phyloP scores from a whole-genome alignment of 768 basidiomycete species.

The Tylopilus rubrobrunneus region DNA sequence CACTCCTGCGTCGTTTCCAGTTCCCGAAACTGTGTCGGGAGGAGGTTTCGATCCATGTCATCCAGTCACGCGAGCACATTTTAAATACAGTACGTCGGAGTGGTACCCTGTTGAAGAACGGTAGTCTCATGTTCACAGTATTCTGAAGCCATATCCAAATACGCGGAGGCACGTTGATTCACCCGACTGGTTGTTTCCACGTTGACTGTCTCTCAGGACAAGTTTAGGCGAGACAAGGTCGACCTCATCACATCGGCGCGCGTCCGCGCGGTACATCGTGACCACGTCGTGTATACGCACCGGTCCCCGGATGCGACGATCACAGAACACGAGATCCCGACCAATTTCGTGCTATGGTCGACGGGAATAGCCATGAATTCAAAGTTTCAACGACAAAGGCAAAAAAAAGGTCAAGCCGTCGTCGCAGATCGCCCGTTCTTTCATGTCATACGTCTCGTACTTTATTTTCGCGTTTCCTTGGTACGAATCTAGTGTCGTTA shows the following conservation, averaged over 20 bases:
- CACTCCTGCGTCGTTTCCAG: too few species aligned
- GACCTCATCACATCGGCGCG: slow-evolving; percentile 85
- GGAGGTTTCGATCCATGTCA: slow-evolving; percentile 86
- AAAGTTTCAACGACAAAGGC: not conserved
- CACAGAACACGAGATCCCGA: slow-evolving; percentile 59
- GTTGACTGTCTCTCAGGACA: slow-evolving; percentile 40
- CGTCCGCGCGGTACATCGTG: slow-evolving; percentile 65
- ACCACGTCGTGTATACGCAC: slow-evolving; percentile 72
- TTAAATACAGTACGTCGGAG: slow-evolving; percentile 75
- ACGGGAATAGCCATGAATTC: slow-evolving; percentile 98
- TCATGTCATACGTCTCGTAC: not conserved
- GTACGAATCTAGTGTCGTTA: not conserved
- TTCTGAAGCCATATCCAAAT: slow-evolving; percentile 94
- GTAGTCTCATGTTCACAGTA: slow-evolving; percentile 49
- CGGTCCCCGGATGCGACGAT: slow-evolving; percentile 61
- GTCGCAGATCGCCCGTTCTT: not conserved
- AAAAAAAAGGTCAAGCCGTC: not conserved
- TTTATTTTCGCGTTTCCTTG: not conserved
- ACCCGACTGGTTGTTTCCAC: not conserved
- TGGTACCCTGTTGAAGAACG: not conserved
- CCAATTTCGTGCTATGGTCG: slow-evolving; percentile 94
- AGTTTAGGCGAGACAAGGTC: slow-evolving; percentile 79
- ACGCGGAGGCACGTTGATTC: slow-evolving; percentile 66
- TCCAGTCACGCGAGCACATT: slow-evolving; percentile 94
- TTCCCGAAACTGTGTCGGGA: slow-evolving; percentile 84